These are phyloP conservation scores for Cryptococcus sp. DNA, from an alignment of 1,284 basidiomycete species.

Conservation along the genomic window DNA sequence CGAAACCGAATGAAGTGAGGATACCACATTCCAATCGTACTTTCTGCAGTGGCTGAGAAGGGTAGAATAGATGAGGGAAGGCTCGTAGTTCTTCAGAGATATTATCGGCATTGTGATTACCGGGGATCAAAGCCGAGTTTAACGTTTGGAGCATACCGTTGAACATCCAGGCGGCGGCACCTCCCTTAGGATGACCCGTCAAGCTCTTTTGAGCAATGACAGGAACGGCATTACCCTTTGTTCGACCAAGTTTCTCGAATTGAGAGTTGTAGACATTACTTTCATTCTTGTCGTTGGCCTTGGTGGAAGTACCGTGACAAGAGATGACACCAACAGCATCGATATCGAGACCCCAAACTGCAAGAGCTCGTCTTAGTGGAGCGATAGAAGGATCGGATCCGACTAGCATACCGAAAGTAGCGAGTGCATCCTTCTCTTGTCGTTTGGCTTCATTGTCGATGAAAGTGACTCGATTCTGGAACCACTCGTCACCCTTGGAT, in stretches of 20 bases:
- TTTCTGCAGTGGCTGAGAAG: slow-evolving; percentile 89
- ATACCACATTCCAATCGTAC: slow-evolving; percentile 86
- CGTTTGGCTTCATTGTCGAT: slow-evolving; percentile 83
- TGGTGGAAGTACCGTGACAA: slow-evolving; percentile 78
- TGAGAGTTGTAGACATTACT: slow-evolving; percentile 94
- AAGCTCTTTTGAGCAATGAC: slow-evolving; percentile 97
- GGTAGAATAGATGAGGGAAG: slow-evolving; percentile 91
- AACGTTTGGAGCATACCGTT: slow-evolving; percentile 87
- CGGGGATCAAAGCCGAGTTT: slow-evolving; percentile 83
- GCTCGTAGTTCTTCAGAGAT: slow-evolving; percentile 88
- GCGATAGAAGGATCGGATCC: slow-evolving; percentile 77
- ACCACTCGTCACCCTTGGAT: slow-evolving; percentile 54
- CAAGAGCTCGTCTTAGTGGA: slow-evolving; percentile 88
- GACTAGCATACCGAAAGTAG: slow-evolving; percentile 91
- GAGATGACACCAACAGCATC: slow-evolving; percentile 70
- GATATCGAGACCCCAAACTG: slow-evolving; percentile 89
- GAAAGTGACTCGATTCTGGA: slow-evolving; percentile 67
- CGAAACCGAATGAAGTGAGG: slow-evolving; percentile 98
- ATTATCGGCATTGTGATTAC: slow-evolving; percentile 95
- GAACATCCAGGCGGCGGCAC: slow-evolving; percentile 96
- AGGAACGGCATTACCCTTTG: slow-evolving; percentile 89
- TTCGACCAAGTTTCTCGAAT: slow-evolving; percentile 80
- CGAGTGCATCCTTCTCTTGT: slow-evolving; percentile 85
- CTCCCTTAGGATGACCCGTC: slow-evolving; percentile 93
- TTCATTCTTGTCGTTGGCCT: slow-evolving; percentile 98